Conservation (phyloP, 192 early-diverging fungal species). For the Ramicandelaber brevisporus region DNA sequence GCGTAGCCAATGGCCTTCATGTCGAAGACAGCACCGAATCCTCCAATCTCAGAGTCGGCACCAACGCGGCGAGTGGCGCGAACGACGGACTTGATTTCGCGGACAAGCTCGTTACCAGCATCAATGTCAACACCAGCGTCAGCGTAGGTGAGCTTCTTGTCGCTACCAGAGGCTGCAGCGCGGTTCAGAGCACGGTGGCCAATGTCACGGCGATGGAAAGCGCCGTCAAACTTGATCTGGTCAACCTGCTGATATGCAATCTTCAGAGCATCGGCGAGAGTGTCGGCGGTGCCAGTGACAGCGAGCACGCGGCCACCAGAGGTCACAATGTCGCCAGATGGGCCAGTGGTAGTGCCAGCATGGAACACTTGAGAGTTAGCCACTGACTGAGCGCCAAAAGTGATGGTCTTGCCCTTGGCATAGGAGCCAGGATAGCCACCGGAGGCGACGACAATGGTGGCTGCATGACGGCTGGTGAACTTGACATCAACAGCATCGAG, state of each 20-base stretch:
- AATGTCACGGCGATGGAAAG: constrained; percentile 82
- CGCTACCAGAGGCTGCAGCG: constrained; percentile 6
- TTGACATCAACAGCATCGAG: constrained; percentile 61
- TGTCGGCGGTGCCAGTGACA: constrained; percentile 55
- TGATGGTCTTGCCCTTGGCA: constrained; percentile 53
- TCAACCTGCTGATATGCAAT: constrained; percentile 42
- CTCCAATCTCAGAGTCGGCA: constrained; percentile 89
- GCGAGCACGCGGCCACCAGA: constrained; percentile 88
- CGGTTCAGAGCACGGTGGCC: constrained; percentile 34
- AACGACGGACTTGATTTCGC: constrained; percentile 86
- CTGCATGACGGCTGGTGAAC: constrained; percentile 50
- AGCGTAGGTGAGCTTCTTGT: constrained; percentile 57
- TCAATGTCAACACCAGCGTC: constrained; percentile 92
- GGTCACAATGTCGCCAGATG: constrained; percentile 37
- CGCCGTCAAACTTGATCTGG: constrained; percentile 57
- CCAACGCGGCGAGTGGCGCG: constrained; percentile 82
- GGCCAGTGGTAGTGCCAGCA: constrained; percentile 47
- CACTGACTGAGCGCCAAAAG: constrained; percentile 17
- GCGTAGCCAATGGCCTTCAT: constrained; percentile 73
- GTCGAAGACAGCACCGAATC: constrained; percentile 96
- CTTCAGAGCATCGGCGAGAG: constrained; percentile 53
- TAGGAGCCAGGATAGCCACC: constrained; percentile 82
- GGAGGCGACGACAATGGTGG: constrained; percentile 81
- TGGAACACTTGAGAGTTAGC: constrained; percentile 55
- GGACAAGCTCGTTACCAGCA: constrained; percentile 82